Evolutionary conservation across 768 basidiomycete genomes (phyloP), one percentile per base, ranked within the genome.

Genomic region (Tulasnella sp.): DNA sequence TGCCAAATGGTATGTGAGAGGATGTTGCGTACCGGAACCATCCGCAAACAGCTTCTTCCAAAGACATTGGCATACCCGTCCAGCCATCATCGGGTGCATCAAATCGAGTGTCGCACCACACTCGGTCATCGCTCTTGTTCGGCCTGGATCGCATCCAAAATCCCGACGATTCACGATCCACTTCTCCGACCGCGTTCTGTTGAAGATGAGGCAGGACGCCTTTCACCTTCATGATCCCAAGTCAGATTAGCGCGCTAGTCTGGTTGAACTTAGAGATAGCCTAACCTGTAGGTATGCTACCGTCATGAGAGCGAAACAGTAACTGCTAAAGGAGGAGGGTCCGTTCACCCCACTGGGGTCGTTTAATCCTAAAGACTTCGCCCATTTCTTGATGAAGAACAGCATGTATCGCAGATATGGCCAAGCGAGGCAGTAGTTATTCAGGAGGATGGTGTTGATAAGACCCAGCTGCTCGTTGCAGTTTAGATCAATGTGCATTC

Each of bases 391-490:
- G 67, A 85, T 71, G 31, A 71, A 67, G 48, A 68, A 64, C 5
- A 82, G 61, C 64, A 83, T 62, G 3, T 73, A 70, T 0, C 73
- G 70, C 1, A 75, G 60, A 53, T 52, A 27, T 0, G 79, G 78
- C 2, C 68, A 70, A 0, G 76, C 63, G 30, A 73, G 66, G 59
- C 77, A 79, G 68, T 85, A 86, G 10, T 68, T 67, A 45, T 68
- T 70, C 59, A 85, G 69, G 53, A 86, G 68, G 3, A 69, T 60
- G 0, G 82, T 79, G 62, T 80, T 82, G 34, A 71, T 60, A 2
- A 75, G 56, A 1, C 83, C 84, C 0, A 84, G 72, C 4, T 76
- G 78, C 27, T 81, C 76, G 65, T 87, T 86, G 59, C 82, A 72
- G 64, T 82, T 82, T 63, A 85, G 69, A 62, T 84, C 83, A 60